A percentile compares a stretch with the other conserved stretches of the same genome.
Conservation (phyloP, 1,284 basidiomycete genomes). For the Takashimella tepidaria region DNA sequence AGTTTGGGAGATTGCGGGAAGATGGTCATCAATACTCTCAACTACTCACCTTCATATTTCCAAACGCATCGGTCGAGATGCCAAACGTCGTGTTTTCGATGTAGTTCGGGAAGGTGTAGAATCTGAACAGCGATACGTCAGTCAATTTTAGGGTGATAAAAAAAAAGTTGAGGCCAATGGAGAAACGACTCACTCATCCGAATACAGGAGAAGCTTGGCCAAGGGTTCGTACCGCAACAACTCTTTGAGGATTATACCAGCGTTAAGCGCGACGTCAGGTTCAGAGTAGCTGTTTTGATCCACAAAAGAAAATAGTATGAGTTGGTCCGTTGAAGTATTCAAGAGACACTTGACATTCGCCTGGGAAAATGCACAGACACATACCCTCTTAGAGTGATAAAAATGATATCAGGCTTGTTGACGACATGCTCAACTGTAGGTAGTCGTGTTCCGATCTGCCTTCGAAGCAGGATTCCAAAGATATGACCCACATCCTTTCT, state of each 20-base stretch:
- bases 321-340: too few relatives aligned
- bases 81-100: slow-evolving; percentile 98
- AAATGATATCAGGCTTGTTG: slow-evolving; percentile 80
- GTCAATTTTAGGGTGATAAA: background rate
- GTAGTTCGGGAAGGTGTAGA: slow-evolving; percentile 94
- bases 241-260: slow-evolving; percentile 95
- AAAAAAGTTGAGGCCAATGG: background rate
- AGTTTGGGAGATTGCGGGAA: background rate
- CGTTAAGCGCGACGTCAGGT: slow-evolving; percentile 92
- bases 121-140: slow-evolving; percentile 54
- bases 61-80: slow-evolving; percentile 95
- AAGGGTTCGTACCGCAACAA: slow-evolving; percentile 92
- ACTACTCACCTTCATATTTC: slow-evolving; percentile 70
- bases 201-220: slow-evolving; percentile 83
- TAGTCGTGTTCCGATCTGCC: slow-evolving; percentile 86
- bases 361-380: too few relatives aligned
- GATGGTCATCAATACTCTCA: background rate
- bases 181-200: slow-evolving; percentile 68
- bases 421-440: slow-evolving; percentile 94
- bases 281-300: slow-evolving; percentile 65
- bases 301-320: too few relatives aligned
- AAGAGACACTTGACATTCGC: too few relatives aligned
- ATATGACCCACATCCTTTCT: slow-evolving; percentile 93
- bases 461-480: slow-evolving; percentile 88
- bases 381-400: slow-evolving; percentile 71